Percentiles rank a stretch among this genome's conserved stretches.
Evolutionary conservation across 805 yeast species (phyloP).

Genomic region (Starmera quercuum): DNA sequence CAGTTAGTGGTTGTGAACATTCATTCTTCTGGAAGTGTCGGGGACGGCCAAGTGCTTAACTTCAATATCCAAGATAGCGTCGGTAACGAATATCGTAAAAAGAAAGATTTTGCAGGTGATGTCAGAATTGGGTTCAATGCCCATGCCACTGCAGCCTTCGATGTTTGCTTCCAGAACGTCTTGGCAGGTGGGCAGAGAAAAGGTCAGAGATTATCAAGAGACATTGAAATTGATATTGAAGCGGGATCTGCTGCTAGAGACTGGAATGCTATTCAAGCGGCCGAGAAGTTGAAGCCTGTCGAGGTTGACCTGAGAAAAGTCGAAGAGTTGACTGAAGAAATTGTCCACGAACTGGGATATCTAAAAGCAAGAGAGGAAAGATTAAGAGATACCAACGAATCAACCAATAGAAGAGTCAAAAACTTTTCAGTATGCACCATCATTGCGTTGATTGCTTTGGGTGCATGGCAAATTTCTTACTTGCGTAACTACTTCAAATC

Average conservation of each 20-base stretch:
- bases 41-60: constrained; percentile 82
- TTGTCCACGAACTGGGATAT: constrained; percentile 72
- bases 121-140: constrained; percentile 79
- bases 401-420: constrained; percentile 89
- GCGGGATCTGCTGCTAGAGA: constrained; percentile 96
- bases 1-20: constrained; percentile 84
- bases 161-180: constrained; percentile 80
- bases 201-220: constrained; percentile 47
- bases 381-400: constrained; percentile 94
- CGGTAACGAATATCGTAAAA: constrained; percentile 80
- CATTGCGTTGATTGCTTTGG: constrained; percentile 64
- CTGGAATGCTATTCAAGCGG: constrained; percentile 91
- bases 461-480: constrained; percentile 89
- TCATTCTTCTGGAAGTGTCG: constrained; percentile 62
- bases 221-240: constrained; percentile 85
- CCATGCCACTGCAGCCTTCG: constrained; percentile 76
- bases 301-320: constrained; percentile 86
- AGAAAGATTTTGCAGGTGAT: constrained; percentile 67
- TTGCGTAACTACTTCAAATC: constrained; percentile 88
- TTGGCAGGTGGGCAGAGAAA: constrained; percentile 26
- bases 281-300: constrained; percentile 86
- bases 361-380: constrained; percentile 83
- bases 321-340: constrained; percentile 80
- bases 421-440: constrained; percentile 72
- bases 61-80: constrained; percentile 64